Evolutionary conservation across 306 rosid species (phyloP), one percentile per base, ranked within the genome.

Genomic region (Prunus dulcis): DNA sequence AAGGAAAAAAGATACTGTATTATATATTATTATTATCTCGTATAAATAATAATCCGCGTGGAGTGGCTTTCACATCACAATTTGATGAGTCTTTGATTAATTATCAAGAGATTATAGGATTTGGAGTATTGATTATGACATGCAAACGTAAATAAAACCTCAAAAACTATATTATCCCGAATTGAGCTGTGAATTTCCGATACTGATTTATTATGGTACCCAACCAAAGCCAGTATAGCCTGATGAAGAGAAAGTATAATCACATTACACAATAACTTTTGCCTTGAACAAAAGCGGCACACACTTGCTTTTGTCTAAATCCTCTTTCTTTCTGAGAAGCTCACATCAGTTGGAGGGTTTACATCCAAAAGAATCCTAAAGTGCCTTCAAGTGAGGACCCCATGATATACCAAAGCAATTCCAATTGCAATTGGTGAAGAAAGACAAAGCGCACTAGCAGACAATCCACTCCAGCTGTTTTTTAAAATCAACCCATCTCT

Each of bases 331-430:
- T 38, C 10, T 34, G 22, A 38, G 9, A 41, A 11, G 38, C 20
- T n/a, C 46, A n/a, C 23, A 52, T 82, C 78, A 82, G 43, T 49
- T 78, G 76, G 76, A 67, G 67, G 66, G 56, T 63, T 72, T 12
- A 46, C 84, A 78, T 71, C 58, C 64, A 43, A 70, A 51, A 86
- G 92, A 86, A 86, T 90, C 92, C 91, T 78, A 88, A 86, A 69
- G 83, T 68, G 81, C 55, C 79, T 72, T 84, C 81, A 32, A 79
- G 83, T 73, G 38, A 19, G 71, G 89, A 84, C 13, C 88, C 89
- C 89, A 84, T 46, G 15, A 69, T 34, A 61, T 61, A 45, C 65
- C 32, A 38, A 79, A 68, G 69, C 84, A 86, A 84, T 83, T 80
- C 67, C 84, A 70, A 81, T 75, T 88, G 53, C 80, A 75, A 80